Evolutionary conservation across 495 filamentous ascomycete species (phyloP).

Genomic region (Tuber microsphaerosporum): DNA sequence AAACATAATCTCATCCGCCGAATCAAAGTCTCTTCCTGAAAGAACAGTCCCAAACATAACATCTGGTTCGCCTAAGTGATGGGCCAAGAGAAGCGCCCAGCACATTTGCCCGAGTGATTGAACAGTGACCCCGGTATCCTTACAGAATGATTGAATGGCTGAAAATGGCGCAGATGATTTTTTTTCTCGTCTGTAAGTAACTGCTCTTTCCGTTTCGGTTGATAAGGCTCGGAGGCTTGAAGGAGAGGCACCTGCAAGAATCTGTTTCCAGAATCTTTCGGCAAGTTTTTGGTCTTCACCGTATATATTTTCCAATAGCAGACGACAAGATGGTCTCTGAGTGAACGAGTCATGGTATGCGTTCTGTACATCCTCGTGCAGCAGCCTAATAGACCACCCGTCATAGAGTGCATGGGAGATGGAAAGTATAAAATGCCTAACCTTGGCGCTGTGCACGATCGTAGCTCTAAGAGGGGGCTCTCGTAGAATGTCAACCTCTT

Average conservation of each 20-base stretch:
- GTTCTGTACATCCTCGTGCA: constrained; percentile 58
- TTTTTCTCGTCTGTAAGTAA: constrained; percentile 47
- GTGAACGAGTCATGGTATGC: constrained; percentile 50
- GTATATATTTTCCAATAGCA: constrained; percentile 48
- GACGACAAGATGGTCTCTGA: constrained; percentile 46
- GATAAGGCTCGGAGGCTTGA: constrained; percentile 39
- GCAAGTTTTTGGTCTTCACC: constrained; percentile 43
- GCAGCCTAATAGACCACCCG: constrained; percentile 60
- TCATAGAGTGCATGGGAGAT: constrained; percentile 76
- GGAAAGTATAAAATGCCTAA: constrained; percentile 56
- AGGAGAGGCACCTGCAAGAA: constrained; percentile 48
- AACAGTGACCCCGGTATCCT: constrained; percentile 51
- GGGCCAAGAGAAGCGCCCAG: constrained; percentile 58
- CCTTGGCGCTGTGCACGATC: constrained; percentile 29
- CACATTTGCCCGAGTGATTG: constrained; percentile 61
- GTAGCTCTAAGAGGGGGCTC: constrained; percentile 41
- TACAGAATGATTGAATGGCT: constrained; percentile 51
- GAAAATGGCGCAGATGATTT: constrained; percentile 43
- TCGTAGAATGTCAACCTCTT: constrained; percentile 27
- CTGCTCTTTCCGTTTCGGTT: neutral
- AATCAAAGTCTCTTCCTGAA: constrained; percentile 58
- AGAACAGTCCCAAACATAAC: constrained; percentile 65
- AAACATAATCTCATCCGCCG: constrained; percentile 57
- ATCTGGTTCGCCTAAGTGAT: constrained; percentile 52
- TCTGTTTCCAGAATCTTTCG: constrained; percentile 55